Evolutionary conservation across 129 eudicot species (phyloP).

Genomic region (Scalesia atractyloides): DNA sequence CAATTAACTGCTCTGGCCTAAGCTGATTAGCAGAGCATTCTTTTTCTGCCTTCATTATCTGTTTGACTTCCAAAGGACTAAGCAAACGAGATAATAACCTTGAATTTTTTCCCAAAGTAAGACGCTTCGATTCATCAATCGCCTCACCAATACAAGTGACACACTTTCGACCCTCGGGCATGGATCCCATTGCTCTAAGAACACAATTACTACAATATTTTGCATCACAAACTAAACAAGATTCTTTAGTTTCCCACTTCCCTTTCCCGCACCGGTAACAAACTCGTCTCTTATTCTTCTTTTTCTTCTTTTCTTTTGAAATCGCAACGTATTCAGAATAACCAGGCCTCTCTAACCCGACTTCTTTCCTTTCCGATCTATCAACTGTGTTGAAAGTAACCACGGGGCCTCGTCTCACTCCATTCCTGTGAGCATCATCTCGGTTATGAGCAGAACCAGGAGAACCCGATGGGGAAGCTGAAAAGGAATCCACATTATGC

Average conservation of each 20-base stretch:
- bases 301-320: conserved; percentile 76
- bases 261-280: conserved; percentile 94
- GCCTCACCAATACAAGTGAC: conserved; percentile 95
- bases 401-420: conserved; percentile 67
- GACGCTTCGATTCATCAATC: conserved; percentile 83
- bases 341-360: conserved; percentile 44
- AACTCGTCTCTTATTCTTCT: conserved; percentile 46
- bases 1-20: conserved; percentile 88
- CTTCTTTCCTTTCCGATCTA: conserved; percentile 60
- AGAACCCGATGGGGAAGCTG: conserved; percentile 78
- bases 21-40: conserved; percentile 99
- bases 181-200: conserved; percentile 98
- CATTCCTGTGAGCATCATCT: conserved; percentile 40
- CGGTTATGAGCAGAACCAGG: conserved; percentile 61
- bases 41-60: conserved; percentile 94
- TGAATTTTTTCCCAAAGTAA: conserved; percentile 76
- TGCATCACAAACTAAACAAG: conserved; percentile 91
- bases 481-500: conserved; percentile 65
- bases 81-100: conserved; percentile 76
- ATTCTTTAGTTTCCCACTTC: conserved; percentile 94
- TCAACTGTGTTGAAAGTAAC: conserved; percentile 79
- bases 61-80: conserved; percentile 93
- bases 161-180: conserved; percentile 99
- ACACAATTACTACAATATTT: conserved; percentile 92
- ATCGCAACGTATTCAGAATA: conserved; percentile 66